phyloP scores from a whole-genome alignment of 2,329 filamentous ascomycete species.

The Albophoma yamanashiensis region DNA sequence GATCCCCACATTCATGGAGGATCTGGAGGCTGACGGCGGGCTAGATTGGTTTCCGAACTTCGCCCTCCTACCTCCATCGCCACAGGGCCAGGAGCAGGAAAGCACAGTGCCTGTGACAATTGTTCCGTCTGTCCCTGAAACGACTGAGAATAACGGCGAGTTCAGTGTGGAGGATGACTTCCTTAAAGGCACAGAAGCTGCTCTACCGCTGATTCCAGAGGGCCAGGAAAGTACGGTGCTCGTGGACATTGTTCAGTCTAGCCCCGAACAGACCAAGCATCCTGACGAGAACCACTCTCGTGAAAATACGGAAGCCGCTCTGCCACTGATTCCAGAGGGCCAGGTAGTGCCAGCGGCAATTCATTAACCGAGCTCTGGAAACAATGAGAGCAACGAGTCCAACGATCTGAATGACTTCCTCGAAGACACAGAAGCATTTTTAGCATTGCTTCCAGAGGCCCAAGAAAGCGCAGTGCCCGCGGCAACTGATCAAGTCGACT shows the following conservation, averaged over 20 bases:
- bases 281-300: too few species aligned
- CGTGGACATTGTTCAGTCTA: too few species aligned
- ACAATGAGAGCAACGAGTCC: not conserved
- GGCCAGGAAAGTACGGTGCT: too few species aligned
- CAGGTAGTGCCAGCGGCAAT: not conserved
- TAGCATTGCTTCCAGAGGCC: not conserved
- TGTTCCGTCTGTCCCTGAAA: not conserved
- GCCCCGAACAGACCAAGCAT: too few species aligned
- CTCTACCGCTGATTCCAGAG: too few species aligned
- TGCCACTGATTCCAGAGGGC: not conserved
- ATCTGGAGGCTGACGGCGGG: not conserved
- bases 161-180: not conserved
- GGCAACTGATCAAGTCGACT: not conserved
- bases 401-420: not conserved
- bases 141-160: not conserved
- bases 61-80: not conserved
- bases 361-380: not conserved
- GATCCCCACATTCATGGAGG: not conserved
- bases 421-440: not conserved
- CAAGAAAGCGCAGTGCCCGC: too few species aligned
- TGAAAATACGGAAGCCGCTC: too few species aligned
- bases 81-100: not conserved
- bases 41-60: not conserved
- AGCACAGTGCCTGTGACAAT: not conserved
- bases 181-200: too few species aligned